Percentiles rank a stretch among this genome's conserved stretches.
Evolutionary conservation across 148 eudicot genomes (phyloP).

Genomic region (Chenopodium berlandieri): DNA sequence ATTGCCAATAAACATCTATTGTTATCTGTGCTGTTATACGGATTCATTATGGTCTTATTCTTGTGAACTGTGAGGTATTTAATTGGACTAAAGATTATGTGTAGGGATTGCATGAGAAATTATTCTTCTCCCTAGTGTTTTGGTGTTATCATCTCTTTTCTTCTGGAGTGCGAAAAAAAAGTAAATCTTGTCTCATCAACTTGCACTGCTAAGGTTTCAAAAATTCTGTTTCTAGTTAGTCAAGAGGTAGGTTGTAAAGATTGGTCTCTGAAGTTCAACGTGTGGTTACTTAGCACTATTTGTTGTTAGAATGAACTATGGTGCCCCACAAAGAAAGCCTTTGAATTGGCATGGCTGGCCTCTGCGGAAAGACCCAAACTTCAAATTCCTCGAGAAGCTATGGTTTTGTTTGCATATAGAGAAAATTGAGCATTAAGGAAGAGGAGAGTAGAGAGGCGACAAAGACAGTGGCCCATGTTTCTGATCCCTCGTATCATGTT

Average conservation of each 20-base stretch:
- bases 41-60: neutral
- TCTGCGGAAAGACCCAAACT: neutral
- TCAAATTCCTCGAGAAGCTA: neutral
- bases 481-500: neutral
- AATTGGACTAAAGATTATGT: too few relatives aligned
- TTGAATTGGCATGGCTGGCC: neutral
- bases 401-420: neutral
- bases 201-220: neutral
- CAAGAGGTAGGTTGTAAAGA: neutral
- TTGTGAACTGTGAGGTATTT: neutral
- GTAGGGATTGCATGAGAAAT: neutral
- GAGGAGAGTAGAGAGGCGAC: neutral
- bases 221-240: neutral
- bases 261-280: too few relatives aligned
- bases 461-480: neutral
- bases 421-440: constrained; percentile 2
- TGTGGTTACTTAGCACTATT: neutral
- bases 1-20: neutral
- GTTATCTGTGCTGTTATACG: neutral
- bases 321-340: neutral
- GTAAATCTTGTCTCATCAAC: neutral
- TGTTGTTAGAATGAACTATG: neutral
- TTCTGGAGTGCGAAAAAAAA: neutral
- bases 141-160: neutral
- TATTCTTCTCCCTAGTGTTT: neutral